Base-by-base conservation (phyloP, 768 basidiomycete species). In the Xerocomellus dryophilus region DNA sequence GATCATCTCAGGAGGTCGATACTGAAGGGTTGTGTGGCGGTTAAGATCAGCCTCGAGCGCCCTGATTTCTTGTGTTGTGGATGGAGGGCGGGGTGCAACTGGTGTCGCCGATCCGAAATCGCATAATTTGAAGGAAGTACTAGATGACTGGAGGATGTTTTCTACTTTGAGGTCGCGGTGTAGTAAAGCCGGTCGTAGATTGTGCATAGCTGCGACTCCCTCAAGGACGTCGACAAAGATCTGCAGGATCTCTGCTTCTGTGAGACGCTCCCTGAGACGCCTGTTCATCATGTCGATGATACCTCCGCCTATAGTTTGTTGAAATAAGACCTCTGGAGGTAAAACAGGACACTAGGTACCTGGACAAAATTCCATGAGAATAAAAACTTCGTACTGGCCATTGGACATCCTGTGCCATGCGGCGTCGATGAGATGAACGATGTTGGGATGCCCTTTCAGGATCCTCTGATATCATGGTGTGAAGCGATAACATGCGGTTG, bases 241-340 rank as follows among this genome's bases (percentile, higher is more conserved):
- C 71, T 94, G 93, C 49, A 99, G 79, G 63, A 99, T 98, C 72
- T 99, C 97, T 21, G 87, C 81, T 73, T 99, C 97, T 3, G 93
- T 95, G 39, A 98, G 80, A 23, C 97, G 84, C 73, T 98, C 94
- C 50, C 95, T 83, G 43, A 99, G 79, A 48, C 97, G 84, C 61
- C 94, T 85, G 72, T 99, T 99, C 91, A 99, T 94, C 88, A 98
- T 94, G 74, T 99, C 97, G 72, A 99, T 98, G 60, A 99, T 98
- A 34, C 97, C 97, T 36, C 97, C 97, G 44, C 94, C 94, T 93
- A 59, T 2, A 23, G 12, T 47, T 31, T 14, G 49, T 36, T 41
- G 25, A 36, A 47, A 50, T 59, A 43, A 59, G 63, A 39, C 63
- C 36, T 38, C 34, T 25, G 34, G 43, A 43, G 11, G 7, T 3